Percentiles rank a stretch among this genome's conserved stretches.
These are phyloP conservation scores for Hylodesmum podocarpum DNA, from an alignment of 306 rosid species.

Conservation along the genomic window DNA sequence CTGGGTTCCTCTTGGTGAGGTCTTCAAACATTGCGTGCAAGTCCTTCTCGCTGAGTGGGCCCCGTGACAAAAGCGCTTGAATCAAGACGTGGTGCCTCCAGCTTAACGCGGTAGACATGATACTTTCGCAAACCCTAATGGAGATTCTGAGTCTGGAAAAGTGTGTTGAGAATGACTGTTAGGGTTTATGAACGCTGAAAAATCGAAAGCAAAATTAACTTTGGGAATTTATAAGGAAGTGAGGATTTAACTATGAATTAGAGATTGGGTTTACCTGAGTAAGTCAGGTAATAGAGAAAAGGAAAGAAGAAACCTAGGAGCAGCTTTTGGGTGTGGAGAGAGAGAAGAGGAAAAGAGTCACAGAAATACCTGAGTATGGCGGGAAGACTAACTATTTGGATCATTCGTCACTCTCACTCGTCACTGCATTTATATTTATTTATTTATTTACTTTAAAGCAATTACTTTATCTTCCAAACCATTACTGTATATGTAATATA, in stretches of 20 bases:
- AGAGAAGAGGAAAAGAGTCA: neutral
- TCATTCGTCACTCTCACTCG: too few relatives aligned
- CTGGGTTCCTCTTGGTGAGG: conserved; percentile 75
- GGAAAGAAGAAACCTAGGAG: neutral
- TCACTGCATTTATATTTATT: too few relatives aligned
- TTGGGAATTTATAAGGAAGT: neutral
- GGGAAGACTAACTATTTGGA: neutral
- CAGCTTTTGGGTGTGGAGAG: neutral
- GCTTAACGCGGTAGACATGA: conserved; percentile 58
- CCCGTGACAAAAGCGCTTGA: conserved; percentile 83
- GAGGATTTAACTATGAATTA: neutral
- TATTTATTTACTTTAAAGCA: too few relatives aligned
- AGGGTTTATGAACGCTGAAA: neutral
- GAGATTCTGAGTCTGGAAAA: neutral
- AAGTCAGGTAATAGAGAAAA: neutral
- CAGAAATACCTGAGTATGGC: neutral
- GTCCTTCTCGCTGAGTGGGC: conserved; percentile 69
- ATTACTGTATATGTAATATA: too few relatives aligned
- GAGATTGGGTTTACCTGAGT: neutral
- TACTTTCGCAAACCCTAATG: conserved; percentile 44
- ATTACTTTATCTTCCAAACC: too few relatives aligned
- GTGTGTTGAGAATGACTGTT: neutral
- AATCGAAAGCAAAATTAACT: neutral
- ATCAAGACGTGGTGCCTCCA: conserved; percentile 69
- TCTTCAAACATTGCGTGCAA: conserved; percentile 61